Evolutionary conservation across 1,284 basidiomycete genomes (phyloP), one percentile per base, ranked within the genome.

Genomic region (Austroboletus olivaceoglutinosus): DNA sequence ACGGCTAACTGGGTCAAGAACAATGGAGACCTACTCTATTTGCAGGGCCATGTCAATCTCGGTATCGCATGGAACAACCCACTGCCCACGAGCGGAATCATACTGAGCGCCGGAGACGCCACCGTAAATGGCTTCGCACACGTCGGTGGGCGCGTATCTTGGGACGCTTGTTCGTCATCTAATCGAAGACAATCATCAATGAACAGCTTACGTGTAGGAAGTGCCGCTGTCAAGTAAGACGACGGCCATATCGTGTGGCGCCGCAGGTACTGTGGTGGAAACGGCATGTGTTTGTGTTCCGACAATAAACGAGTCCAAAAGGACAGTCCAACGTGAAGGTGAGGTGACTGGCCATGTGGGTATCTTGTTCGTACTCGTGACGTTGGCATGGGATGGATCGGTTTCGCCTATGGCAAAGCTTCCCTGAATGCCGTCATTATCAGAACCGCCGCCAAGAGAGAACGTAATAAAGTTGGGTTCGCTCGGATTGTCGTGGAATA

Each of bases 391-490:
- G 15, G 70, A 61, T 12, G 80, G 75, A 29, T 86, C 84, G 36
- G 80, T 74, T 69, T 89, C 87, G 47, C 86, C 88, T 55, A 91
- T 78, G 6, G 85, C 73, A 63, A 91, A 86, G 29, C 69, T 80
- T 3, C 89, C 89, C 58, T 82, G 71, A 3, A 85, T 73, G 37
- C 78, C 77, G 53, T 77, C 76, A 2, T 67, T 60, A 40, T 86
- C 76, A 8, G 73, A 70, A 40, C 73, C 77, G 43, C 87, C 72
- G 59, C 87, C 80, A 29, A 91, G 71, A 1, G 84, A 76, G 61
- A 91, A 86, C 0, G 87, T 80, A 57, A 91, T 85, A 64, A 83
- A 91, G 62, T 91, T 91, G 43, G 85, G 85, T 60, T 88, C 80
- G 13, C 61, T 68, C 3, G 81, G 78, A 65, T 90, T 84, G 56